Base-by-base conservation (phyloP, 805 yeast genomes). In the Barnettozyma californica region DNA sequence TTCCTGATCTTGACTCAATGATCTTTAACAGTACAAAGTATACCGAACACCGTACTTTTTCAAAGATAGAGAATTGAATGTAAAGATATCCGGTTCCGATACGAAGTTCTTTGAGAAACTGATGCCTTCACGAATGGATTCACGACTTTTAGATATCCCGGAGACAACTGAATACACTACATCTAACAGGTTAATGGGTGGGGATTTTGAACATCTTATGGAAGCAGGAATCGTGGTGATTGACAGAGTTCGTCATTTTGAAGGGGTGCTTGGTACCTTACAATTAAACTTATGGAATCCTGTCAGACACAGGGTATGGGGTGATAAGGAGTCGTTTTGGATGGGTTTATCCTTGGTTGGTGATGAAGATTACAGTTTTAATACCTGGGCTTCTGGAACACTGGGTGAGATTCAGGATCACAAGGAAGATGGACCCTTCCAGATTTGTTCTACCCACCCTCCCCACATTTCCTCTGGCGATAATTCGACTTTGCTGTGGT, bases 311-410 rank as follows among this genome's bases (percentile, higher is more conserved):
- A 74, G 78, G 10, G 69, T 37, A 9, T 85, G 86, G 73, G 95
- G 95, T 36, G 95, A 86, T 53, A 86, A 86, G 57, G 94, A 86
- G 59, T 68, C 84, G 55, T 80, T 84, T 57, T 84, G 92, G 92
- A 59, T 86, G 33, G 87, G 86, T 2, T 77, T 80, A 61, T 54
- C 76, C 7, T 64, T 73, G 38, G 55, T 66, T 14, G 74, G 73
- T 14, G 61, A 67, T 43, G 66, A 61, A 46, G 62, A 64, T 23
- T 72, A 69, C 53, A 64, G 65, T 14, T 68, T 71, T 37, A 66
- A 70, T 51, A 56, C 65, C 11, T 50, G 57, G 16, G 66, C 61
- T 48, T 73, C 73, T 27, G 68, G 69, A 5, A 54, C 70, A 7
- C 56, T 70, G 33, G 76, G 76, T n/a, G 62, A 65, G 41, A 20